phyloP scores from a whole-genome alignment of 2,329 filamentous ascomycete genomes.

The Phialocephala subalpina region DNA sequence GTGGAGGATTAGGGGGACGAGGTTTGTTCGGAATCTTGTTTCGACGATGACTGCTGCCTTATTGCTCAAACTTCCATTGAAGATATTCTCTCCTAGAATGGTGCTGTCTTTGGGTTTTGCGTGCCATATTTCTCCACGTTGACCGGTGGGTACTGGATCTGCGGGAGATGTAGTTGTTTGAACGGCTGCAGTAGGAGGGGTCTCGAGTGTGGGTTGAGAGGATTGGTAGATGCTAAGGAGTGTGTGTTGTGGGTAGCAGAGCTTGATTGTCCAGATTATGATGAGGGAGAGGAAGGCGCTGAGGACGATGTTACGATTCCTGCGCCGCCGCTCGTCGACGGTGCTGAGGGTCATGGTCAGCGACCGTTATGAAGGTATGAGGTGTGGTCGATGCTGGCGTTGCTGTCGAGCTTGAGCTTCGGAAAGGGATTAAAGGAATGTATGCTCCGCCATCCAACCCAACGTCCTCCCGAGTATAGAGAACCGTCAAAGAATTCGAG shows the following conservation, averaged over 20 bases:
- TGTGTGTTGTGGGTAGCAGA: constrained; percentile 35
- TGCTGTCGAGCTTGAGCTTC: background rate
- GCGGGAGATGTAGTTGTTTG: constrained; percentile 1
- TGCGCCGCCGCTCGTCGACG: constrained; percentile 37
- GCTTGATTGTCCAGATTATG: constrained; percentile 38
- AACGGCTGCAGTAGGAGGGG: background rate
- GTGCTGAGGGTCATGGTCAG: constrained; percentile 25
- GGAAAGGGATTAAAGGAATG: background rate
- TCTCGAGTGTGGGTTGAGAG: background rate
- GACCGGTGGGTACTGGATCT: constrained; percentile 3
- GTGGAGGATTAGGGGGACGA: constrained; percentile 50
- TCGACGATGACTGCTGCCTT: constrained; percentile 50
- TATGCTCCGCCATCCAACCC: constrained; percentile 15
- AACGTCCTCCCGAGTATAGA: background rate
- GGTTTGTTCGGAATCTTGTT: constrained; percentile 44
- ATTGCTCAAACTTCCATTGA: constrained; percentile 31
- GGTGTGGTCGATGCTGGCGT: constrained; percentile 1
- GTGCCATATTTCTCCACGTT: background rate
- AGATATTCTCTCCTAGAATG: constrained; percentile 18
- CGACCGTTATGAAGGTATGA: background rate
- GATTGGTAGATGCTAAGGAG: constrained; percentile 31
- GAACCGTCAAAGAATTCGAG: constrained; percentile 1
- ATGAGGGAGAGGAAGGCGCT: constrained; percentile 36
- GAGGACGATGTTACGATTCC: constrained; percentile 36
- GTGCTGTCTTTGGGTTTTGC: constrained; percentile 5